phyloP scores from a whole-genome alignment of 139 green algal genomes.

The Haematococcus sp. region DNA sequence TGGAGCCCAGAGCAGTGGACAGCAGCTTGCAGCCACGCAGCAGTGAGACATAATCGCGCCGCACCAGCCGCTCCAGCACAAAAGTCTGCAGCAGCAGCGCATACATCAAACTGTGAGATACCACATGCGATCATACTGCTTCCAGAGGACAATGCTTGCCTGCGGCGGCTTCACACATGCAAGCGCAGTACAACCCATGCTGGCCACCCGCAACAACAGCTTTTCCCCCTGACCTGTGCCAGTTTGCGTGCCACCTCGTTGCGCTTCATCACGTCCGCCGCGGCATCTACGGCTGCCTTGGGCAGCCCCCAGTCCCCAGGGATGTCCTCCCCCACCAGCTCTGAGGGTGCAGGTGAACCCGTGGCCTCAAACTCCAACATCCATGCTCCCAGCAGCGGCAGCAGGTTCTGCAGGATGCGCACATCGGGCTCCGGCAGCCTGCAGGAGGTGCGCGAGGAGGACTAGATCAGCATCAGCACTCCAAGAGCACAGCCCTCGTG shows the following conservation, averaged over 20 bases:
- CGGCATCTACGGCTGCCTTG: background rate
- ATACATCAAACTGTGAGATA: background rate
- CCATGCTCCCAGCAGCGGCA: constrained; percentile 20
- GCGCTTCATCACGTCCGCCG: constrained; percentile 7
- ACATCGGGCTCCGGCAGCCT: constrained; percentile 30
- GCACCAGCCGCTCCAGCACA: constrained; percentile 29
- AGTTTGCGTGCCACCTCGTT: constrained; percentile 31
- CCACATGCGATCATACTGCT: no score
- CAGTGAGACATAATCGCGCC: constrained; percentile 23
- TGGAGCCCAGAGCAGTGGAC: background rate
- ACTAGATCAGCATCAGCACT: no score
- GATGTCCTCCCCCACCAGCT: background rate
- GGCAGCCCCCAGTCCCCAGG: background rate
- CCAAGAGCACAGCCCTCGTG: no score
- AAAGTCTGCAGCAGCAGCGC: constrained; percentile 21
- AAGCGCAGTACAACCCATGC: no score
- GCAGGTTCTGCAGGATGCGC: constrained; percentile 26
- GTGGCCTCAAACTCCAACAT: constrained; percentile 11
- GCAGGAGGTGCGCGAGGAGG: background rate
- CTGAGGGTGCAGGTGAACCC: background rate
- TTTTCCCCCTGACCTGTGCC: no score
- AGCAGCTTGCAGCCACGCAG: constrained; percentile 3
- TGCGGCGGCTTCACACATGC: no score
- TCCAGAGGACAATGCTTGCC: no score
- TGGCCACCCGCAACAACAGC: no score